These are phyloP conservation scores for Ogataea methanolica DNA, from an alignment of 805 yeast species.

Conservation along the genomic window DNA sequence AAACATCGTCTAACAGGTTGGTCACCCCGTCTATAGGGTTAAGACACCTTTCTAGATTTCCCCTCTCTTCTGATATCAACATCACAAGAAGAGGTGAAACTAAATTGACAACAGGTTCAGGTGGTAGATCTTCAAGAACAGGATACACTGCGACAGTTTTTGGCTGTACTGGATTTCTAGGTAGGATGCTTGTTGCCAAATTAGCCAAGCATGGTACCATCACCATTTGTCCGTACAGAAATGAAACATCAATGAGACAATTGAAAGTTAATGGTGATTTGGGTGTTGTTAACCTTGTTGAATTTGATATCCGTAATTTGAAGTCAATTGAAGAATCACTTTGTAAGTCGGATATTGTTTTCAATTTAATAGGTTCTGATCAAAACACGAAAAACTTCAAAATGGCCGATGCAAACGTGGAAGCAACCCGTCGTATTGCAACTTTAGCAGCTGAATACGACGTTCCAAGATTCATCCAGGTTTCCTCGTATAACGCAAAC, in stretches of 20 bases:
- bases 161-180: conserved; percentile 77
- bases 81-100: conserved; percentile 76
- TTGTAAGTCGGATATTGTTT: conserved; percentile 77
- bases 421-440: conserved; percentile 72
- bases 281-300: conserved; percentile 82
- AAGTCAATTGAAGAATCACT: conserved; percentile 73
- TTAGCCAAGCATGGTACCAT: conserved; percentile 80
- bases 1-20: too few relatives aligned
- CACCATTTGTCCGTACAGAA: conserved; percentile 75
- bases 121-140: conserved; percentile 81
- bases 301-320: conserved; percentile 75
- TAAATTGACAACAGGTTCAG: conserved; percentile 63
- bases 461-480: conserved; percentile 72
- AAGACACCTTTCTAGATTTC: conserved; percentile 28
- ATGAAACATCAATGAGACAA: conserved; percentile 71
- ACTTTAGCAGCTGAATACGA: conserved; percentile 64
- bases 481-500: conserved; percentile 74
- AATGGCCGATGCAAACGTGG: conserved; percentile 81
- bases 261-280: conserved; percentile 81
- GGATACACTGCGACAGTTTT: conserved; percentile 88
- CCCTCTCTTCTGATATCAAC: conserved; percentile 55
- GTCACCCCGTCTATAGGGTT: not conserved
- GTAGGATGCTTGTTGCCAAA: conserved; percentile 65
- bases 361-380: conserved; percentile 74
- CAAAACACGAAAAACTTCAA: conserved; percentile 73